These are phyloP conservation scores for Chlamydomonas sp. DNA, from an alignment of 139 green algal genomes.

Conservation along the genomic window DNA sequence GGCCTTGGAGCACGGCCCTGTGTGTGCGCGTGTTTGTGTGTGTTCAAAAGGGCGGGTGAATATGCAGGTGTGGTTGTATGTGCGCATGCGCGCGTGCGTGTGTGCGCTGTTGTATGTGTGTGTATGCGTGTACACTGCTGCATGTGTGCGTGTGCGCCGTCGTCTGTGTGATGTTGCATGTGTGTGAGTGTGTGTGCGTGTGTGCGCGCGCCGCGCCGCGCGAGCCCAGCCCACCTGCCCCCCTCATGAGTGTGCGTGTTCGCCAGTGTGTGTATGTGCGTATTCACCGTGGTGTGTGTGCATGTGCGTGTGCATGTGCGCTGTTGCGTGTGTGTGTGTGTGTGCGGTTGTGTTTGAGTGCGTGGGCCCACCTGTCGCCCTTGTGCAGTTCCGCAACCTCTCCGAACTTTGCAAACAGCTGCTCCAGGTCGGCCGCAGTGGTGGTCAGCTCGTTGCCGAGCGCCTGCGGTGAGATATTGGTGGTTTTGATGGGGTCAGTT, in stretches of 20 bases:
- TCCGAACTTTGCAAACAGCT: slow-evolving; percentile 1
- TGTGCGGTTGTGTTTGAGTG: not conserved
- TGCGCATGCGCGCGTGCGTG: not conserved
- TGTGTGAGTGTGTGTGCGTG: not conserved
- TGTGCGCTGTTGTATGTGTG: not conserved
- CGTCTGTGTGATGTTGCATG: not conserved
- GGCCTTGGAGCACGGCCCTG: slow-evolving; percentile 3
- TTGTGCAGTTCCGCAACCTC: not conserved
- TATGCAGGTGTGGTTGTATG: not conserved
- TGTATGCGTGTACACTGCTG: too few species aligned
- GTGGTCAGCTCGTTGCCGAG: slow-evolving; percentile 37
- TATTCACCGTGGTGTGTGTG: not conserved
- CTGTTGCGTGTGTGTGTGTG: not conserved
- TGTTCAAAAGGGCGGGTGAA: not conserved
- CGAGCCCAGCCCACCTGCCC: too few species aligned
- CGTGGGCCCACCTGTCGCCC: slow-evolving; percentile 11
- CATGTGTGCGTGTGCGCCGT: not conserved
- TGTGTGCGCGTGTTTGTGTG: not conserved
- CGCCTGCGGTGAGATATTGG: too few species aligned
- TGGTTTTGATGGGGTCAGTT: too few species aligned
- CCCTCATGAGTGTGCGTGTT: not conserved
- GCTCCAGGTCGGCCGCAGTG: not conserved
- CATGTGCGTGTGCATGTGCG: not conserved
- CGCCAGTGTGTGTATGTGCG: not conserved
- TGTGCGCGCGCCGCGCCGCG: not conserved